Percentiles rank a stretch among this genome's conserved stretches.
Evolutionary conservation across 768 basidiomycete species (phyloP).

Genomic region (Psilocybe sp.): DNA sequence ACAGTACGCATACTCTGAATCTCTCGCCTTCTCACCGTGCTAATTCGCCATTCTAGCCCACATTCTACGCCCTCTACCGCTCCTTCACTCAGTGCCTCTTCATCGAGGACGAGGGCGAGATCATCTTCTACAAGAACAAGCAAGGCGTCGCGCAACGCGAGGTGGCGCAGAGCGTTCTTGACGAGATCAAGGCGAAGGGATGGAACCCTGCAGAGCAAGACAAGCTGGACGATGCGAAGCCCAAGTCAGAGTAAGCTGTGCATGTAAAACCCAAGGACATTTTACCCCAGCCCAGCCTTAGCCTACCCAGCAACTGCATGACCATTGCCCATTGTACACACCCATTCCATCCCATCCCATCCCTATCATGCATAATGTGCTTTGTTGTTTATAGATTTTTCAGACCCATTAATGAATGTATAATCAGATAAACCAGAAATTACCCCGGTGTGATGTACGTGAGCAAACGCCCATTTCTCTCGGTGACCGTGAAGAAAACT

Average conservation of each 20-base stretch:
- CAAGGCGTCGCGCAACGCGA: slow-evolving; percentile 37
- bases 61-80: slow-evolving; percentile 49
- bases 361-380: too few relatives aligned
- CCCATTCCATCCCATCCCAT: too few relatives aligned
- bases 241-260: slow-evolving; percentile 5
- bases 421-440: too few relatives aligned
- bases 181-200: slow-evolving; percentile 16
- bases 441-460: too few relatives aligned
- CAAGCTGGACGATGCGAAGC: slow-evolving; percentile 8
- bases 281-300: too few relatives aligned
- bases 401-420: too few relatives aligned
- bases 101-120: slow-evolving; percentile 52
- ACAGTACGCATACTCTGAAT: slow-evolving; percentile 30
- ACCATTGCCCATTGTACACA: too few relatives aligned
- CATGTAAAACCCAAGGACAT: too few relatives aligned
- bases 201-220: slow-evolving; percentile 16
- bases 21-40: neutral
- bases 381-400: too few relatives aligned
- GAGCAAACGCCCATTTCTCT: too few relatives aligned
- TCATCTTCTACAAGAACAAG: slow-evolving; percentile 54
- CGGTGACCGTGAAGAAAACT: too few relatives aligned
- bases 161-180: slow-evolving; percentile 12
- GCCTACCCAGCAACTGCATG: too few relatives aligned
- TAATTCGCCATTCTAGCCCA: slow-evolving; percentile 21
- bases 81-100: slow-evolving; percentile 54